Conservation (phyloP, 1,284 basidiomycete species). For the Taiwanofungus camphoratus region DNA sequence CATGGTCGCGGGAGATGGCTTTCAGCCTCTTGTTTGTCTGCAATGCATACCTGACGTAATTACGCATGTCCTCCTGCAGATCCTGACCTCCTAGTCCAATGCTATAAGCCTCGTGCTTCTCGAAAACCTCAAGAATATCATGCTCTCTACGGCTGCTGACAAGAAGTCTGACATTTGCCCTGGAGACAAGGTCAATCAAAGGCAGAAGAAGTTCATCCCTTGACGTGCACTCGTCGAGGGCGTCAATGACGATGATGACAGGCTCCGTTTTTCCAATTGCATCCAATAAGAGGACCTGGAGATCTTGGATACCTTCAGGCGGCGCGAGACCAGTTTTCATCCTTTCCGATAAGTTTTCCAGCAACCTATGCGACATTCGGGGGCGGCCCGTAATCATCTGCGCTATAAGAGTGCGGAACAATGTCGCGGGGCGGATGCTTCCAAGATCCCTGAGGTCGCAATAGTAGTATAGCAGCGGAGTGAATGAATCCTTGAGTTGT, state of each 20-base stretch:
- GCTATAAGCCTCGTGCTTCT: too few species aligned
- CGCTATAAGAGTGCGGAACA: background rate
- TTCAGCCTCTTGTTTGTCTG: background rate
- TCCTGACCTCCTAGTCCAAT: too few species aligned
- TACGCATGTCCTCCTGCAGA: too few species aligned
- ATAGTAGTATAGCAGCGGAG: background rate
- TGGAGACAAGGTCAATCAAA: background rate
- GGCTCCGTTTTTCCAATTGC: background rate
- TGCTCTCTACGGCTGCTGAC: background rate
- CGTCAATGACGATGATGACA: background rate
- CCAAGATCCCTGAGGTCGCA: background rate
- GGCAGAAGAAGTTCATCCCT: background rate
- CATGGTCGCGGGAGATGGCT: background rate
- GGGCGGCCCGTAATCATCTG: background rate
- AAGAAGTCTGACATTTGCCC: background rate
- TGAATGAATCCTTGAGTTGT: background rate
- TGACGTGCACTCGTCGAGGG: background rate
- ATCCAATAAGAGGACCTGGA: background rate
- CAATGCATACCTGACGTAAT: background rate
- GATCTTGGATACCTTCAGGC: background rate
- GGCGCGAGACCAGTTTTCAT: background rate
- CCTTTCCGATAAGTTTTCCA: background rate
- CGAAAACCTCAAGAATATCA: background rate
- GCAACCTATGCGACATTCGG: background rate
- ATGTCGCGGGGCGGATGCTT: background rate